phyloP scores from a whole-genome alignment of 331 rosid genomes.

The Phaseolus coccineus region DNA sequence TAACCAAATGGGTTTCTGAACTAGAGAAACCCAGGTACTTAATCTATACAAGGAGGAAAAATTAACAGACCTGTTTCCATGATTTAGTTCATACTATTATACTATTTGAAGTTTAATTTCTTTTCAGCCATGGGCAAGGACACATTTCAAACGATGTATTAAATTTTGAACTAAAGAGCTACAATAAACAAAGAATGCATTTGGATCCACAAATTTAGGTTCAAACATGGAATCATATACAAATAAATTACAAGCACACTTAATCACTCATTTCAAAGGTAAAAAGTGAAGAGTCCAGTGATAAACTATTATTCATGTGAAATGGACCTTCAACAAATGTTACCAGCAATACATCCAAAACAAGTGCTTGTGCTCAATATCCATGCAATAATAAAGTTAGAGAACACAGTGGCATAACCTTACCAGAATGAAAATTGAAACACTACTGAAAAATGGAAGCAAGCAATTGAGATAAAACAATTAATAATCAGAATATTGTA shows the following conservation, averaged over 20 bases:
- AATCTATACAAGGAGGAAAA: slow-evolving; percentile 15
- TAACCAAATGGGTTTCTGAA: not conserved
- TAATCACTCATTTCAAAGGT: not conserved
- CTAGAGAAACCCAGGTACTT: not conserved
- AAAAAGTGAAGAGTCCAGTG: not conserved
- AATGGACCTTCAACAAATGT: slow-evolving; percentile 15
- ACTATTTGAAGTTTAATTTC: not conserved
- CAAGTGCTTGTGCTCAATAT: not conserved
- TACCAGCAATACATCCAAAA: not conserved
- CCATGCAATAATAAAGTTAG: not conserved
- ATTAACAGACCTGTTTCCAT: slow-evolving; percentile 3
- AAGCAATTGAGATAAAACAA: not conserved
- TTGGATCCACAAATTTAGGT: slow-evolving; percentile 1
- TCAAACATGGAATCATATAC: not conserved
- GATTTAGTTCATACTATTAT: not conserved
- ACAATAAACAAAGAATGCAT: not conserved
- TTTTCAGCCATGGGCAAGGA: not conserved
- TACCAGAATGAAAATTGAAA: not conserved
- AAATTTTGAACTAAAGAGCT: slow-evolving; percentile 3
- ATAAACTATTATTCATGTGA: not conserved
- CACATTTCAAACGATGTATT: not conserved
- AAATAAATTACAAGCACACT: not conserved
- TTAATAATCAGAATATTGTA: slow-evolving; percentile 17
- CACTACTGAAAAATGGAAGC: not conserved
- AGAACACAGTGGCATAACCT: slow-evolving; percentile 9